A percentile compares a stretch with the other conserved stretches of the same genome.
Evolutionary conservation across 768 basidiomycete species (phyloP).

Genomic region (Leccinum incarnatum): DNA sequence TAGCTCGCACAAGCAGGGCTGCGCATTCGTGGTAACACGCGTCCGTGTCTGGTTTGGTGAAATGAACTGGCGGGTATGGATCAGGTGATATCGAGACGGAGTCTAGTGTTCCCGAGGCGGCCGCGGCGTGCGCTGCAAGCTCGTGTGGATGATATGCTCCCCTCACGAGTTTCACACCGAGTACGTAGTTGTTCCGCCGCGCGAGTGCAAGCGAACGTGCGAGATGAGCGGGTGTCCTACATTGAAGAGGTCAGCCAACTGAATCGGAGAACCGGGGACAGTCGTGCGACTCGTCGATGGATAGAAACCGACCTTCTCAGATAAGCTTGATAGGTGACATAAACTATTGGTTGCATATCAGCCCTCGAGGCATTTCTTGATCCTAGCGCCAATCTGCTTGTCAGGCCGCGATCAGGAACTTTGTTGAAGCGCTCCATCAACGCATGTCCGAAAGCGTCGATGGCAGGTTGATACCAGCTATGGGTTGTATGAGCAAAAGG

Average conservation of each 20-base stretch:
- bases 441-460: constrained; percentile 75
- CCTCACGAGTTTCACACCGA: constrained; percentile 90
- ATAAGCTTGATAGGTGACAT: constrained; percentile 89
- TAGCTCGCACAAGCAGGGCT: constrained; percentile 49
- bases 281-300: background rate
- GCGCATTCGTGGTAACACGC: constrained; percentile 65
- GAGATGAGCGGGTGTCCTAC: constrained; percentile 69
- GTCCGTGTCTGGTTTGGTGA: constrained; percentile 69
- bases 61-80: constrained; percentile 63
- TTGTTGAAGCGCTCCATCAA: constrained; percentile 79
- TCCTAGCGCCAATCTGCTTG: constrained; percentile 4
- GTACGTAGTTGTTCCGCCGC: constrained; percentile 58
- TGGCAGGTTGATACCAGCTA: constrained; percentile 71
- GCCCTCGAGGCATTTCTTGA: background rate
- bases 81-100: constrained; percentile 55
- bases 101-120: constrained; percentile 19
- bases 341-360: constrained; percentile 67
- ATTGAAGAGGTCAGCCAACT: background rate
- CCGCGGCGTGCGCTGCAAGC: constrained; percentile 39
- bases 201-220: constrained; percentile 64
- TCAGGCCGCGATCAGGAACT: constrained; percentile 10
- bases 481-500: constrained; percentile 5
- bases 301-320: constrained; percentile 56
- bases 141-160: constrained; percentile 91
- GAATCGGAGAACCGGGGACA: background rate